These are phyloP conservation scores for Rhodosporidiobolus sp. DNA, from an alignment of 768 basidiomycete genomes.

Conservation along the genomic window DNA sequence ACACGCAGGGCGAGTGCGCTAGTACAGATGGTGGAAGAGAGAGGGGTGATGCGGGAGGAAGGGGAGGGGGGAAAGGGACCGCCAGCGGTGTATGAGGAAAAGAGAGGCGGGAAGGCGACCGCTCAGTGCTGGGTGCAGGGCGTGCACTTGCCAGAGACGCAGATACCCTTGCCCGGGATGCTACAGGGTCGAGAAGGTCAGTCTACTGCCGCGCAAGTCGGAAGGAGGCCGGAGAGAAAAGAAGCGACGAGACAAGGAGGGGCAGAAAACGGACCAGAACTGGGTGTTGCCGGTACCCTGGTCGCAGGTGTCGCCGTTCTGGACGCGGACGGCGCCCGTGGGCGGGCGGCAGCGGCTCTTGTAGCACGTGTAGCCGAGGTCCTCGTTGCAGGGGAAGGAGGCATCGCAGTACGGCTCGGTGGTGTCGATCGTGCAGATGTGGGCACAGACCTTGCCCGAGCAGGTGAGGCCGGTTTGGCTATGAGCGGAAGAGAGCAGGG, in stretches of 20 bases:
- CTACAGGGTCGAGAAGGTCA: not conserved
- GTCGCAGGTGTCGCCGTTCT: slow-evolving; percentile 23
- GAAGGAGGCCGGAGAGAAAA: too few relatives aligned
- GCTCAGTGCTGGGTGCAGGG: slow-evolving; percentile 32
- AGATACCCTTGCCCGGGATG: slow-evolving; percentile 30
- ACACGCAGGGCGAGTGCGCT: too few relatives aligned
- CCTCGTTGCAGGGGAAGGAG: slow-evolving; percentile 16
- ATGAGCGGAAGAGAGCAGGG: not conserved
- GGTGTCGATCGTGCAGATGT: slow-evolving; percentile 31
- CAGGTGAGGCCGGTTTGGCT: slow-evolving; percentile 31
- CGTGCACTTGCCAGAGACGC: slow-evolving; percentile 21
- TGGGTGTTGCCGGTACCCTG: slow-evolving; percentile 32
- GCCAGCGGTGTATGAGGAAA: not conserved
- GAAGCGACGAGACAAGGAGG: too few relatives aligned
- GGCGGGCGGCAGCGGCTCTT: slow-evolving; percentile 33
- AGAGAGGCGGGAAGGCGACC: not conserved
- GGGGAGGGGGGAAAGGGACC: not conserved
- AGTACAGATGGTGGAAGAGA: not conserved
- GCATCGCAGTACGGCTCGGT: slow-evolving; percentile 39
- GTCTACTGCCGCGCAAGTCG: not conserved
- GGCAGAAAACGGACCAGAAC: slow-evolving; percentile 27
- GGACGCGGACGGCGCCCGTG: slow-evolving; percentile 26
- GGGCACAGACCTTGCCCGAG: slow-evolving; percentile 14
- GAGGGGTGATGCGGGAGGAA: not conserved
- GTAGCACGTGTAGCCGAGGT: slow-evolving; percentile 34